Percentiles rank a stretch among this genome's conserved stretches.
Conservation (phyloP, 345 rosid species). For the Carallia pectinifolia region DNA sequence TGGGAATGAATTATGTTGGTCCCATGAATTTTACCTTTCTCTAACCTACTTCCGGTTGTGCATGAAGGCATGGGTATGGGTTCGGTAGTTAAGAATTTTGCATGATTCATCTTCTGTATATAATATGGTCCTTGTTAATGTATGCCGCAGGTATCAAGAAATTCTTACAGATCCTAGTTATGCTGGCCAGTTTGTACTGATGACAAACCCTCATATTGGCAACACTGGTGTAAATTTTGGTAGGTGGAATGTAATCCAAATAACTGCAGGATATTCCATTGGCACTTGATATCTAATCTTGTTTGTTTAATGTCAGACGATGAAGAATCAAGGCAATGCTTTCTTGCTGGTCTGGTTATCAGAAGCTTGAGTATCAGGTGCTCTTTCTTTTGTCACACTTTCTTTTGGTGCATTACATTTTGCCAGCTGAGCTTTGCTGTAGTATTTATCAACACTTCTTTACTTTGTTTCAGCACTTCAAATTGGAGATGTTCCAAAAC, state of each 20-base stretch:
- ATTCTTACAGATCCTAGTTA: slow-evolving; percentile 97
- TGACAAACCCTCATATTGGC: slow-evolving; percentile 98
- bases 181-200: slow-evolving; percentile 93
- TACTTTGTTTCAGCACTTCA: slow-evolving; percentile 62
- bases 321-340: slow-evolving; percentile 84
- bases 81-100: neutral
- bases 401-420: neutral
- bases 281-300: slow-evolving; percentile 9
- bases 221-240: slow-evolving; percentile 95
- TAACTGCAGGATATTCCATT: neutral
- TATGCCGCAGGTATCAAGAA: slow-evolving; percentile 83
- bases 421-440: neutral
- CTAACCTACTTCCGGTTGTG: neutral
- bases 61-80: neutral
- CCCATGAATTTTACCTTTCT: neutral
- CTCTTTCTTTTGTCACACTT: slow-evolving; percentile 2
- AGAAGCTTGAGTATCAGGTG: slow-evolving; percentile 78
- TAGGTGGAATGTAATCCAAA: slow-evolving; percentile 25
- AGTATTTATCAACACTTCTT: neutral
- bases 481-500: slow-evolving; percentile 83
- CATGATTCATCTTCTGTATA: neutral
- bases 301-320: slow-evolving; percentile 51
- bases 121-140: neutral
- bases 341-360: slow-evolving; percentile 87
- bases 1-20: too few relatives aligned